A percentile compares a stretch with the other conserved stretches of the same genome.
Evolutionary conservation across 2,329 filamentous ascomycete species (phyloP).

Genomic region (Cryphonectria parasitica): DNA sequence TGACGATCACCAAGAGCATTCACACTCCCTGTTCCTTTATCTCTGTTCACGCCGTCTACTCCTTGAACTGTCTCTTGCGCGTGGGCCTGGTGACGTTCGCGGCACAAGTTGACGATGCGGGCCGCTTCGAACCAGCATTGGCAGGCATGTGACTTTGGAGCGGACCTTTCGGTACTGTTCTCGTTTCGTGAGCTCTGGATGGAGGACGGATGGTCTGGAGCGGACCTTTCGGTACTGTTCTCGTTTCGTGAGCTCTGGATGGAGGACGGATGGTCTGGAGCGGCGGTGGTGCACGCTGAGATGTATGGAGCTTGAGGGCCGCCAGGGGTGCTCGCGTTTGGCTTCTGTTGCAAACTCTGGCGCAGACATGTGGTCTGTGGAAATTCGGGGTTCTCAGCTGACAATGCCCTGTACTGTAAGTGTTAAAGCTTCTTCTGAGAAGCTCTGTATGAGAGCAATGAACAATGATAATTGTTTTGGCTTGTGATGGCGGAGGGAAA

Average conservation of each 20-base stretch:
- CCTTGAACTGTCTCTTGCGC: background rate
- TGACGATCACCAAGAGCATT: background rate
- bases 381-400: background rate
- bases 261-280: background rate
- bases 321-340: background rate
- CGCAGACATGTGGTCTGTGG: background rate
- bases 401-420: background rate
- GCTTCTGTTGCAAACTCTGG: background rate
- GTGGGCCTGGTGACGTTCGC: background rate
- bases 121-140: background rate
- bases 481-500: background rate
- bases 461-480: background rate
- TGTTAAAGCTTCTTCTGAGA: background rate
- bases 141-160: background rate
- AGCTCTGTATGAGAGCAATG: background rate
- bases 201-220: background rate
- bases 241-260: background rate
- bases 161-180: too few species aligned
- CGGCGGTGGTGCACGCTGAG: background rate
- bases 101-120: background rate
- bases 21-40: background rate
- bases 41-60: too few species aligned
- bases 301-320: background rate
- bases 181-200: background rate
- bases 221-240: too few species aligned